Base-by-base conservation (phyloP, 352 stramenopile genomes). In the Lagenidium sp. region DNA sequence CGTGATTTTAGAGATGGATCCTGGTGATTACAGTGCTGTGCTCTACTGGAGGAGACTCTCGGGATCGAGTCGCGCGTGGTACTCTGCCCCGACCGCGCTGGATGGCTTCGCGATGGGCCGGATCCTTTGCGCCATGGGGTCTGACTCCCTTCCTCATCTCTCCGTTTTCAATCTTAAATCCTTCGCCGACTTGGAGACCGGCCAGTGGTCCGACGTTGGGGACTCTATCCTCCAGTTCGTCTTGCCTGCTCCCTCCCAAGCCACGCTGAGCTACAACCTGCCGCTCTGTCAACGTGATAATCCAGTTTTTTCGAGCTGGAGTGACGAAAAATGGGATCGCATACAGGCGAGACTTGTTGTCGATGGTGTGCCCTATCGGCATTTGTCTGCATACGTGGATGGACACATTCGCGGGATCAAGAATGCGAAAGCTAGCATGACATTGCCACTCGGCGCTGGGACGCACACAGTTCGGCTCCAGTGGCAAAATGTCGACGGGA, bases 401-500 rank as follows among this genome's bases (percentile, higher is more conserved):
- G 77, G 73, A 35, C 63, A 44, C 44, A 60, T 89, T 45, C 71
- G 71, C 40, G 74, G 75, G 11, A 85, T 86, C 20, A 84, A 87
- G 52, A 71, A 84, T 50, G 60, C 72, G 21, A 69, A 47, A 42
- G 78, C 78, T 13, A 87, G 49, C 28, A 85, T 90, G 65, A 57
- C 82, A 25, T 34, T 90, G 0, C 57, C 60, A 1, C 55, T 90
- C 0, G 57, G 60, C 37, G 69, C 55, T 16, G 78, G 78, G 5
- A 78, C 51, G 5, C 78, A 90, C 48, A 78, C 64, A 24, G 65
- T 62, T 12, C 67, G 74, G 35, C 40, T 90, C 2, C 78, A 87
- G 37, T 90, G 78, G 78, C 63, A 90, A 56, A 87, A 85, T 22
- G 61, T 86, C 0, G 74, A 85, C 38, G 70, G 70, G 15, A 83